Percentiles rank a stretch among this genome's conserved stretches.
These are phyloP conservation scores for Microcyclospora pomicola DNA, from an alignment of 2,329 filamentous ascomycete species.

Conservation along the genomic window DNA sequence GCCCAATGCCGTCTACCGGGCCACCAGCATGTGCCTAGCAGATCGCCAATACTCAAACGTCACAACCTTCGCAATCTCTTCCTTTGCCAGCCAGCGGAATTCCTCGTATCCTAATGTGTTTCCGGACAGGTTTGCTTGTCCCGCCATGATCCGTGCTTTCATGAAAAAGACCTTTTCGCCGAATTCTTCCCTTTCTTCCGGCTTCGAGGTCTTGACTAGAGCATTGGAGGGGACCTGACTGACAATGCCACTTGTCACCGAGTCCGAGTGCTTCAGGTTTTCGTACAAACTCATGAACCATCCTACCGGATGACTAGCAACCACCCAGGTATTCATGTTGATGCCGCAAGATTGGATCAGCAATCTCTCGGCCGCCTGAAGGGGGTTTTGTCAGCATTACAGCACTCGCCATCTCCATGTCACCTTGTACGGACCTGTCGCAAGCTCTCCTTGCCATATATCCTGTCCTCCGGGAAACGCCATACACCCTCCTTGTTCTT, in stretches of 20 bases:
- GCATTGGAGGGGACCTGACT: constrained; percentile 14
- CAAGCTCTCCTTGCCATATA: constrained; percentile 60
- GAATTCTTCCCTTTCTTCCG: constrained; percentile 29
- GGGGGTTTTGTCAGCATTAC: neutral
- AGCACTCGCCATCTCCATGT: too few species aligned
- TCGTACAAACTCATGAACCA: constrained; percentile 42
- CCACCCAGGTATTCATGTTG: constrained; percentile 99
- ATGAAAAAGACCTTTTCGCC: constrained; percentile 89
- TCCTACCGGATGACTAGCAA: constrained; percentile 79
- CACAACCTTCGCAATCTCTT: constrained; percentile 62
- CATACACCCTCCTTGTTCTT: constrained; percentile 57
- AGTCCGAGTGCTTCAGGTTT: too few species aligned
- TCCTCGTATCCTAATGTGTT: constrained; percentile 64
- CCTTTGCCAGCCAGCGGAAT: constrained; percentile 84
- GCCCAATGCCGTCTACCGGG: constrained; percentile 39
- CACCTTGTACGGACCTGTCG: constrained; percentile 47
- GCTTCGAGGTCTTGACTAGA: constrained; percentile 13
- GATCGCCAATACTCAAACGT: constrained; percentile 55
- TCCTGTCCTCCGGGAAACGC: constrained; percentile 64
- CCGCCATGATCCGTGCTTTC: constrained; percentile 91
- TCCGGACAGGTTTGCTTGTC: constrained; percentile 66
- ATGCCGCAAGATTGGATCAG: constrained; percentile 64
- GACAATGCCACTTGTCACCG: constrained; percentile 9
- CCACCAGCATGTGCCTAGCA: constrained; percentile 71
- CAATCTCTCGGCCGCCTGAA: constrained; percentile 67